phyloP scores from a whole-genome alignment of 2,329 filamentous ascomycete genomes.

The Pseudocercospora eumusae region DNA sequence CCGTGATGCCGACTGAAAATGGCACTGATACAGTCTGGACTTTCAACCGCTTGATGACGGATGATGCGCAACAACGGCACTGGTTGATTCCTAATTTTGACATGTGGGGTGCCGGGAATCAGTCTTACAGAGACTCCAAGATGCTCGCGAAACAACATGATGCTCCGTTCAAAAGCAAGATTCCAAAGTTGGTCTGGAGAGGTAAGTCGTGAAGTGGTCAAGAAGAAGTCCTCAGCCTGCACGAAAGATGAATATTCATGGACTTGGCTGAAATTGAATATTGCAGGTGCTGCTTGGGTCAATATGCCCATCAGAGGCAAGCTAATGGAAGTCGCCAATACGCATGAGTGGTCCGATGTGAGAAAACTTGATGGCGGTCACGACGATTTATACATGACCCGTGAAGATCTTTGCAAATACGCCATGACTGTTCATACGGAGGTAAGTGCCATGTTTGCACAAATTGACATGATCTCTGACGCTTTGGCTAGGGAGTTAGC shows the following conservation, averaged over 20 bases:
- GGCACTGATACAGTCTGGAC: conserved; percentile 30
- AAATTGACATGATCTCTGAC: not conserved
- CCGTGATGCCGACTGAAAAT: conserved; percentile 9
- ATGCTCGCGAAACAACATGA: conserved; percentile 14
- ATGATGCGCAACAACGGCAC: conserved; percentile 40
- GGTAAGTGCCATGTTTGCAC: conserved; percentile 15
- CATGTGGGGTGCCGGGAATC: conserved; percentile 47
- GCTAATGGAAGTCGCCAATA: conserved; percentile 39
- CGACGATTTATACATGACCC: conserved; percentile 18
- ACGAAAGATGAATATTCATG: not conserved
- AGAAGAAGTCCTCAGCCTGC: not conserved
- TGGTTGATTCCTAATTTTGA: conserved; percentile 57
- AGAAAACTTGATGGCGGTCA: conserved; percentile 21
- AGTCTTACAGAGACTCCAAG: conserved; percentile 24
- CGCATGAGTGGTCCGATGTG: conserved; percentile 37
- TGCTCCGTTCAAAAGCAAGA: conserved; percentile 20
- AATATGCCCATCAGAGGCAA: conserved; percentile 34
- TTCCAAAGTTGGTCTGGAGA: conserved; percentile 30
- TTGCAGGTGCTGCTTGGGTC: not conserved
- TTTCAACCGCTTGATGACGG: conserved; percentile 18
- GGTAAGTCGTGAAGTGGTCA: conserved; percentile 27
- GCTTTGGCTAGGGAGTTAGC: not conserved
- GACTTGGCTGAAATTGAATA: not conserved
- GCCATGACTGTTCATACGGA: conserved; percentile 32
- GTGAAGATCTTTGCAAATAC: conserved; percentile 32